phyloP scores from a whole-genome alignment of 2,329 filamentous ascomycete genomes.

The Fusarium sp. region DNA sequence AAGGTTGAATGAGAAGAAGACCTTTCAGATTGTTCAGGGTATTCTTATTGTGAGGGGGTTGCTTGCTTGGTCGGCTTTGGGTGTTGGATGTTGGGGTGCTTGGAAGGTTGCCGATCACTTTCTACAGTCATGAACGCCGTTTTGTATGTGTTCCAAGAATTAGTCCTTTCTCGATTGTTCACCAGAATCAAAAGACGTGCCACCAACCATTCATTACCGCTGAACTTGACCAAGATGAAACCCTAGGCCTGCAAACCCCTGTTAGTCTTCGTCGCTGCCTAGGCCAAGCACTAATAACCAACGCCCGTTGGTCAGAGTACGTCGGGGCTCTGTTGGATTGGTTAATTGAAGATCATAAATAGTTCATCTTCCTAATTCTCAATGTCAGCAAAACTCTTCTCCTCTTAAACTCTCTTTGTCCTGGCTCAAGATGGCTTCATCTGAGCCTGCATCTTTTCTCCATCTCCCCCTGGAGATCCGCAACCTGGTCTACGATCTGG shows the following conservation, averaged over 20 bases:
- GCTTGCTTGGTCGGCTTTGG: slow-evolving; percentile 24
- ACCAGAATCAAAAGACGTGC: neutral
- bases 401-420: neutral
- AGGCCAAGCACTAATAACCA: neutral
- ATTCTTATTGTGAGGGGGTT: slow-evolving; percentile 28
- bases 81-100: slow-evolving; percentile 12
- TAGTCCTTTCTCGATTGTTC: neutral
- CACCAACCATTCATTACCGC: neutral
- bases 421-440: neutral
- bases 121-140: neutral
- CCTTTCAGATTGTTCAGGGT: slow-evolving; percentile 17
- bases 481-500: neutral
- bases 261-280: neutral
- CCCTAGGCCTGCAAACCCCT: neutral
- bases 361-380: neutral
- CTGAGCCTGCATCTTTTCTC: neutral
- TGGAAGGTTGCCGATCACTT: slow-evolving; percentile 17
- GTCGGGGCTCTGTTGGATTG: neutral
- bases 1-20: slow-evolving; percentile 32
- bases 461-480: neutral
- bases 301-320: neutral
- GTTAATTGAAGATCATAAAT: neutral
- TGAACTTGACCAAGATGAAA: neutral
- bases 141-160: neutral
- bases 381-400: neutral